Percentiles rank a stretch among this genome's conserved stretches.
phyloP scores from a whole-genome alignment of 192 early-diverging fungal species.

The Coemansia sp. region DNA sequence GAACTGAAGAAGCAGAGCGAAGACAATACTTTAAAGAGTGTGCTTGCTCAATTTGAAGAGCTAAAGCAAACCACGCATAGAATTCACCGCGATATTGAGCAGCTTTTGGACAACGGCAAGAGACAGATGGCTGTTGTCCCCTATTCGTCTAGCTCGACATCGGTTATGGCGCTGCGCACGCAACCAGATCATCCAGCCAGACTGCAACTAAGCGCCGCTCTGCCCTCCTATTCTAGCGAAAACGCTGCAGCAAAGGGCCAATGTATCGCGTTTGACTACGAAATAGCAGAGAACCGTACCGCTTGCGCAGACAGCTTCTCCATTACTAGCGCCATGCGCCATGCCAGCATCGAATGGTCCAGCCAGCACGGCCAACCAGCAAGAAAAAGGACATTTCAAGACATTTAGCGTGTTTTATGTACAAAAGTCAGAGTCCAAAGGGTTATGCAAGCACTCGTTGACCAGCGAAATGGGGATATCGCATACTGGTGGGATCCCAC shows the following conservation, averaged over 20 bases:
- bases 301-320: slow-evolving; percentile 14
- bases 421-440: no score
- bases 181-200: no score
- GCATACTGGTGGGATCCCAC: slow-evolving; percentile 44
- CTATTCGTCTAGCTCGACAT: background rate
- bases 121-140: background rate
- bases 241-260: background rate
- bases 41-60: background rate
- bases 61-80: background rate
- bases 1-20: background rate
- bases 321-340: slow-evolving; percentile 26
- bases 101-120: background rate
- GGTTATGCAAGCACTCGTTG: slow-evolving; percentile 59
- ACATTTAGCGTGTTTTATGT: background rate
- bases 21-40: background rate
- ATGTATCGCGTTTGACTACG: slow-evolving; percentile 5
- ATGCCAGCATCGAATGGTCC: slow-evolving; percentile 7
- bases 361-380: background rate
- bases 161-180: background rate
- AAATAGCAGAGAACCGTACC: slow-evolving; percentile 24
- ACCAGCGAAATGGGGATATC: slow-evolving; percentile 63
- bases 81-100: slow-evolving; percentile 4
- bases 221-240: no score
- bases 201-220: no score
- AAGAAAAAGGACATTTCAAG: background rate